Percentiles rank a stretch among this genome's conserved stretches.
phyloP scores from a whole-genome alignment of 2,329 filamentous ascomycete species.

The Rhynchosporium agropyri region DNA sequence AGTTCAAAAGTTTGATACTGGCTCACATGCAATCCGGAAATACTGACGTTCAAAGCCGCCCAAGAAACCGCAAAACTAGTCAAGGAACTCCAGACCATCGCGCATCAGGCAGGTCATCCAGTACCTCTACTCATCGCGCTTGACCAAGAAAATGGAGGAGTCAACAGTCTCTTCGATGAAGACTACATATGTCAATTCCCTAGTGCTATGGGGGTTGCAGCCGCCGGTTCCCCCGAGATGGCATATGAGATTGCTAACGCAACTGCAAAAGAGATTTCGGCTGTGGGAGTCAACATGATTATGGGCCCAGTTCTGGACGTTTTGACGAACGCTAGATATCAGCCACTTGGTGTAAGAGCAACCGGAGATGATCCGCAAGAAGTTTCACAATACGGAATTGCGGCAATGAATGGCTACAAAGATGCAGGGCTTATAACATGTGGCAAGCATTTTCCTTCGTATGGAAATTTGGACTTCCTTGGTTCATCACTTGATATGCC shows the following conservation, averaged over 20 bases:
- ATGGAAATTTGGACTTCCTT: conserved; percentile 91
- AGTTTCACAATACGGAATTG: conserved; percentile 88
- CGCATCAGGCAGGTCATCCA: conserved; percentile 85
- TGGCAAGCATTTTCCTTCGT: conserved; percentile 95
- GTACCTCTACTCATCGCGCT: conserved; percentile 87
- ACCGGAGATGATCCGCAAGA: conserved; percentile 93
- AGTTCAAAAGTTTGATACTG: not conserved
- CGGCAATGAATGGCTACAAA: conserved; percentile 89
- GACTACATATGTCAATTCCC: conserved; percentile 96
- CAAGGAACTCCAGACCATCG: conserved; percentile 89
- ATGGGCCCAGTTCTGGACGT: conserved; percentile 93
- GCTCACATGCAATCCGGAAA: conserved; percentile 11
- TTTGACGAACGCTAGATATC: conserved; percentile 87
- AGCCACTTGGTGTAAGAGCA: conserved; percentile 86
- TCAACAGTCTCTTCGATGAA: conserved; percentile 95
- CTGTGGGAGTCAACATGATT: conserved; percentile 94
- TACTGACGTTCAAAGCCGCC: conserved; percentile 63
- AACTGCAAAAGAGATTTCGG: conserved; percentile 87
- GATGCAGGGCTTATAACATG: conserved; percentile 87
- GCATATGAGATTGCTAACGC: conserved; percentile 91
- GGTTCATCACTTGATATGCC: conserved; percentile 90
- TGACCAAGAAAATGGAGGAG: conserved; percentile 97
- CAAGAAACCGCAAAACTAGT: conserved; percentile 87
- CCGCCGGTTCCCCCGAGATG: conserved; percentile 80
- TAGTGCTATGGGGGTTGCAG: conserved; percentile 95